Evolutionary conservation across 306 rosid genomes (phyloP), one percentile per base, ranked within the genome.

Genomic region (Ziziphus jujuba): DNA sequence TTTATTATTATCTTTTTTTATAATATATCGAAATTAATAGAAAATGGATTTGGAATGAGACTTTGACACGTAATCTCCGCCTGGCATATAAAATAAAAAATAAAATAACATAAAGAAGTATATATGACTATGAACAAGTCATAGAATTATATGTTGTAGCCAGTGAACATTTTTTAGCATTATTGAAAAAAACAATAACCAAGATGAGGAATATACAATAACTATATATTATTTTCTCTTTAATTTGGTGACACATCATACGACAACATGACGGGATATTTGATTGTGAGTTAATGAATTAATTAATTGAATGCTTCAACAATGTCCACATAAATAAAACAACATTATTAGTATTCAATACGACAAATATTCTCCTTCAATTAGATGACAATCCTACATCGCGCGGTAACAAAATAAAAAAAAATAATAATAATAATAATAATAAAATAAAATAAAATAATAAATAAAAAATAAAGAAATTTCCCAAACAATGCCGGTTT

Each of bases 171-270:
- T 5, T 23, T 34, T 2, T 19, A 7, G 56, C 16, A 28, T 2
- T 19, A 58, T 9, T 66, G 4, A 1, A 28, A 1, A 64, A 36
- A 64, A 36, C 78, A 65, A 17, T 71, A 38, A 19, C 23, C 10
- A 21, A 11, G 47, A 34, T 34, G 9, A 40, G 44, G 70, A 67
- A 68, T 65, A 51, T 63, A 55, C 61, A 35, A 52, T 9, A 16
- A 56, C 22, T n/a, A n/a, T n/a, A n/a, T n/a, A n/a, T n/a, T n/a
- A 44, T 58, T 17, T 57, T 43, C 67, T 20, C 70, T 75, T 40
- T 40, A 40, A 10, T 40, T 40, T 40, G 15, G 15, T 65, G 63
- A 78, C 75, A 59, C 61, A 51, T 68, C 57, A 70, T 14, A 13
- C 25, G 59, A 51, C 63, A 43, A 21, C 31, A 25, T 6, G 19